Conservation (phyloP, 768 basidiomycete genomes). For the Kockovaella imperatae region DNA sequence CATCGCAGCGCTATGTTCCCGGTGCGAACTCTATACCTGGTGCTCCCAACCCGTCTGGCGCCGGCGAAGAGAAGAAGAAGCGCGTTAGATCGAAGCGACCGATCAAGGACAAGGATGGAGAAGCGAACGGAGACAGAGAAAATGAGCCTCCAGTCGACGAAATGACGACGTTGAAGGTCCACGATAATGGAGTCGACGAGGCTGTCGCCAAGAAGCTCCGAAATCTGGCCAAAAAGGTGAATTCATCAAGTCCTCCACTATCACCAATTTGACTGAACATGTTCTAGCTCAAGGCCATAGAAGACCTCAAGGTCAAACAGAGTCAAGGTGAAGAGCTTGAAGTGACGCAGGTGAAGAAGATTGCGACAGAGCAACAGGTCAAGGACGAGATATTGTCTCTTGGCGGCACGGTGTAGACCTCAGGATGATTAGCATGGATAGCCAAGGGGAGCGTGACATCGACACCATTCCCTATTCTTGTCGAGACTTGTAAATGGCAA, state of each 20-base stretch:
- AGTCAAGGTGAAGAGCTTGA: slow-evolving; percentile 85
- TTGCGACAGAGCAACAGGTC: slow-evolving; percentile 81
- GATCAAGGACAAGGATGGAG: slow-evolving; percentile 16
- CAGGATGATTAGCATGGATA: too few species aligned
- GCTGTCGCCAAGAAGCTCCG: slow-evolving; percentile 83
- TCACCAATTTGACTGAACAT: slow-evolving; percentile 1
- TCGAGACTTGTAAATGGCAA: background rate
- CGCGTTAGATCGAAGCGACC: slow-evolving; percentile 50
- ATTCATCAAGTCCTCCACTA: slow-evolving; percentile 27
- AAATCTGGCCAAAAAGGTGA: slow-evolving; percentile 90
- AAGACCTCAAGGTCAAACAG: slow-evolving; percentile 88
- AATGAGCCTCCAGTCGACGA: slow-evolving; percentile 7
- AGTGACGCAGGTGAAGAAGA: slow-evolving; percentile 93
- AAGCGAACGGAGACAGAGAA: background rate
- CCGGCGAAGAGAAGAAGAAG: slow-evolving; percentile 50
- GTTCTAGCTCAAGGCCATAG: slow-evolving; percentile 87
- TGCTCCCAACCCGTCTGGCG: slow-evolving; percentile 51
- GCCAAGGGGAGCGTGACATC: too few species aligned
- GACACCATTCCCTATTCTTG: background rate
- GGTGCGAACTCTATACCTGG: slow-evolving; percentile 47
- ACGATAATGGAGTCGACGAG: slow-evolving; percentile 48
- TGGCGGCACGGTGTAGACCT: slow-evolving; percentile 20
- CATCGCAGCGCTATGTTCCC: slow-evolving; percentile 59
- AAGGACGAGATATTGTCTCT: slow-evolving; percentile 61
- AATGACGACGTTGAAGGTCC: slow-evolving; percentile 17